Base-by-base conservation (phyloP, 208 protist species). In the Leishmania martiniquensis region DNA sequence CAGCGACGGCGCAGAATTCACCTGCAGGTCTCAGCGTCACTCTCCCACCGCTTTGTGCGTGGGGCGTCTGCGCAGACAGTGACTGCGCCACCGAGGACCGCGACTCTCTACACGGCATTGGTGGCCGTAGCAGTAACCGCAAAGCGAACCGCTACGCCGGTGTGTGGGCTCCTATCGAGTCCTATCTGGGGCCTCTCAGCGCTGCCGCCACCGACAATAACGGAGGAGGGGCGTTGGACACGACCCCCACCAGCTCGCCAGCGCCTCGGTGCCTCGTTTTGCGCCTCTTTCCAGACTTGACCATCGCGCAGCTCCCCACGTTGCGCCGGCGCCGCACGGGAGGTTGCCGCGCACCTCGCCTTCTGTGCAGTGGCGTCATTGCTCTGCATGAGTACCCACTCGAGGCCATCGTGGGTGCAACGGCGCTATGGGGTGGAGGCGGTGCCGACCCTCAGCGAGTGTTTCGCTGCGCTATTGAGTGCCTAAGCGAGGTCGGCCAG, bases 261-360 rank as follows among this genome's bases (percentile, higher is more conserved):
- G 55, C 81, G 22, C 85, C 84, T 25, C 72, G 85, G 37, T 84
- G 80, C 69, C 81, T 89, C 39, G 59, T 72, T 22, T 77, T 92
- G 45, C 81, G 89, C 0, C 83, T 93, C 5, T 93, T 90, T 66
- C 89, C 89, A 5, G 89, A 93, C 51, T 70, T 83, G 52, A 77
- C 78, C 20, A 51, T 91, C 0, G 89, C 89, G 5, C 84, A 82
- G 55, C 75, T 90, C 32, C 75, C 81, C 42, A 15, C 25, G 34
- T 2, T 45, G 13, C 45, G 6, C n/a, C 45, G 69, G 25, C 4
- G 70, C 1, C 17, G 49, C 29, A 29, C 0, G 72, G 55, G 29
- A 32, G n/a, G 7, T 32, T 32, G 37, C 2, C 29, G 25, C 3
- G 20, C 42, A 15, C 81, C 65, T 69, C 65, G 72, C 44, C 69